These are phyloP conservation scores for Multifurca ochricompacta DNA, from an alignment of 768 basidiomycete genomes.

Conservation along the genomic window DNA sequence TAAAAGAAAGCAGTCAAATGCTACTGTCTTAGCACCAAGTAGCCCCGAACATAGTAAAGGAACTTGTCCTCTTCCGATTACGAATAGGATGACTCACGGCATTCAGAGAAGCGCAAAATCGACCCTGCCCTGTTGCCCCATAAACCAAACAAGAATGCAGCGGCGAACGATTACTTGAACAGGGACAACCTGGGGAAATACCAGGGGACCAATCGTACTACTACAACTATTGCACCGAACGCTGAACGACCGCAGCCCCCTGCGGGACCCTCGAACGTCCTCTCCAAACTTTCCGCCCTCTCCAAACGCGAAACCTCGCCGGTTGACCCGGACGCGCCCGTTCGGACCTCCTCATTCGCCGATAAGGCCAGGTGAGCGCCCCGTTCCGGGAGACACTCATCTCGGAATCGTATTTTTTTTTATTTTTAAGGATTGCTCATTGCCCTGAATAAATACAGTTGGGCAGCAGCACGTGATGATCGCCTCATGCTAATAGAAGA, in stretches of 20 bases:
- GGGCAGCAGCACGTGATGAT: constrained; percentile 41
- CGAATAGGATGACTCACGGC: not conserved
- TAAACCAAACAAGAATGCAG: not conserved
- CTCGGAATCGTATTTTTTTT: not conserved
- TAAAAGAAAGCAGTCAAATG: constrained; percentile 39
- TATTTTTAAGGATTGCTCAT: not conserved
- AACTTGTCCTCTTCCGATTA: not conserved
- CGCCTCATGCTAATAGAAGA: constrained; percentile 66
- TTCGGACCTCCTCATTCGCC: constrained; percentile 21
- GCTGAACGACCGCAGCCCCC: constrained; percentile 26
- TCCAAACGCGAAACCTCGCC: constrained; percentile 18
- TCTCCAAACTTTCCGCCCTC: constrained; percentile 42
- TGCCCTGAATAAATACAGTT: constrained; percentile 3
- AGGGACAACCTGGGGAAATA: not conserved
- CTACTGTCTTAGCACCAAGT: constrained; percentile 39
- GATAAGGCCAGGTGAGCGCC: constrained; percentile 19
- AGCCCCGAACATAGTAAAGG: constrained; percentile 67
- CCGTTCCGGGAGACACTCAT: not conserved
- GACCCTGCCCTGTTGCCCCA: not conserved
- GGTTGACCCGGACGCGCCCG: not conserved
- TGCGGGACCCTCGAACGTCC: constrained; percentile 45
- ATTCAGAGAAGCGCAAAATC: constrained; percentile 40
- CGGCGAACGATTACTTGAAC: constrained; percentile 3
- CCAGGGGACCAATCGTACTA: not conserved
- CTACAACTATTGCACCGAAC: constrained; percentile 6